phyloP scores from a whole-genome alignment of 176 grass and related monocot species.

The Oryza brachyantha region DNA sequence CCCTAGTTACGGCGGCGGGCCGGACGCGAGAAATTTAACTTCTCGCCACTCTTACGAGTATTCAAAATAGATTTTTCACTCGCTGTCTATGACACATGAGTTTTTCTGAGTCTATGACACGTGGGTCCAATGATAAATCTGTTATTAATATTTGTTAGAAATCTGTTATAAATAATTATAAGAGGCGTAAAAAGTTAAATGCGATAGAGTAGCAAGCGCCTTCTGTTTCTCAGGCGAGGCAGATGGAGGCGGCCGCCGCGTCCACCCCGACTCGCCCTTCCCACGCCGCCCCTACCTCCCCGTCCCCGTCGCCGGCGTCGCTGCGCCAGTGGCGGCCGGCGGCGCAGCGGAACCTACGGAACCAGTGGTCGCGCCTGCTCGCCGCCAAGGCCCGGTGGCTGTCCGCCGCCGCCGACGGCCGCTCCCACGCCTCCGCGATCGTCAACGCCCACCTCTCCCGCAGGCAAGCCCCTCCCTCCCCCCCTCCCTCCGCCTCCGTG shows the following conservation, averaged over 20 bases:
- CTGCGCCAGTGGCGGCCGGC: conserved; percentile 58
- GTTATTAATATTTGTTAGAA: no score
- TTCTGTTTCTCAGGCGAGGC: neutral
- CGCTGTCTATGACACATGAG: no score
- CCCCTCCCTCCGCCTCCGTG: neutral
- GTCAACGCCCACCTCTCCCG: conserved; percentile 55
- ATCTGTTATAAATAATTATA: no score
- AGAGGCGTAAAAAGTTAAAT: no score
- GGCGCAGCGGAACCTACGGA: conserved; percentile 70
- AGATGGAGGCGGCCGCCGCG: conserved; percentile 9
- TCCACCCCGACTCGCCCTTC: conserved; percentile 21
- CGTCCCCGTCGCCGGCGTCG: conserved; percentile 33
- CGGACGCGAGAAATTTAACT: no score
- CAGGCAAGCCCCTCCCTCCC: conserved; percentile 29
- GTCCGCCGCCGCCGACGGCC: conserved; percentile 27
- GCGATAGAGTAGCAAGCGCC: no score
- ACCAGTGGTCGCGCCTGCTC: conserved; percentile 70
- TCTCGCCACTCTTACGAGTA: no score
- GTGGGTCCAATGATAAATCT: no score
- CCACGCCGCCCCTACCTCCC: conserved; percentile 1
- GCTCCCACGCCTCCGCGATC: conserved; percentile 48
- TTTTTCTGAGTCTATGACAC: no score
- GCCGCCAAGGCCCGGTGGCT: conserved; percentile 51
- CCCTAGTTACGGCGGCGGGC: no score
- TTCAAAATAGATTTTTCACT: no score